Evolutionary conservation across 169 alveolate species (phyloP).

Genomic region (Babesia caballi): DNA sequence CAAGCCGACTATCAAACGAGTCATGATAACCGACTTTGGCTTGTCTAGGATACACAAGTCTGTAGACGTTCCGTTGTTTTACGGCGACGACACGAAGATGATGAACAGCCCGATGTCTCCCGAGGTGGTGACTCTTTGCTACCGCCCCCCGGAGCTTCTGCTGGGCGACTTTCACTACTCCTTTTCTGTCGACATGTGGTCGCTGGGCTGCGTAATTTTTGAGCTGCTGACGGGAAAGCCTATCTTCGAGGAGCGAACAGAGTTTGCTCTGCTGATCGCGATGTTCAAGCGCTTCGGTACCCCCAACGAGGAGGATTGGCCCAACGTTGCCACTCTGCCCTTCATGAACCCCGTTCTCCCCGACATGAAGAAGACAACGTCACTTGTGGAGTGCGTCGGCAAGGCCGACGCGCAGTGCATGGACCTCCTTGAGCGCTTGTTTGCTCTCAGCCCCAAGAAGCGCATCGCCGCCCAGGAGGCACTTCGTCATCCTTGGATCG

Average conservation of each 20-base stretch:
- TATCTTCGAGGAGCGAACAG: constrained; percentile 84
- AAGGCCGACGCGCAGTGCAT: constrained; percentile 60
- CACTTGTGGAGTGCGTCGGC: constrained; percentile 4
- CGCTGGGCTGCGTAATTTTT: constrained; percentile 72
- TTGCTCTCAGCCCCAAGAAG: constrained; percentile 74
- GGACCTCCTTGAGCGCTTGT: constrained; percentile 72
- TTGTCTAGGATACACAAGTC: constrained; percentile 47
- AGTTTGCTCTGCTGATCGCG: constrained; percentile 74
- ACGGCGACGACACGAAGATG: constrained; percentile 29
- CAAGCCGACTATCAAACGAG: constrained; percentile 59
- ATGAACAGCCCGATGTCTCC: constrained; percentile 66
- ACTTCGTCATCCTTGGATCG: constrained; percentile 76
- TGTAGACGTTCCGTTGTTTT: constrained; percentile 11
- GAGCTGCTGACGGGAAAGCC: constrained; percentile 84
- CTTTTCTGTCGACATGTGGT: constrained; percentile 72
- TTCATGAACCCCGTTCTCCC: constrained; percentile 59
- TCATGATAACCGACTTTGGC: constrained; percentile 72
- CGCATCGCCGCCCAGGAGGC: constrained; percentile 83
- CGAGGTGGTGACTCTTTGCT: constrained; percentile 73
- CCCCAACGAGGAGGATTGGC: constrained; percentile 88
- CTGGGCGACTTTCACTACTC: constrained; percentile 57
- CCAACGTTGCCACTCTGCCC: constrained; percentile 80
- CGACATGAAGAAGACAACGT: constrained; percentile 11
- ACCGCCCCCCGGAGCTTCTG: constrained; percentile 77
- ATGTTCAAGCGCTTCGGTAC: constrained; percentile 78